These are phyloP conservation scores for Dactylorhiza incarnata DNA, from an alignment of 106 monocot species.

Conservation along the genomic window DNA sequence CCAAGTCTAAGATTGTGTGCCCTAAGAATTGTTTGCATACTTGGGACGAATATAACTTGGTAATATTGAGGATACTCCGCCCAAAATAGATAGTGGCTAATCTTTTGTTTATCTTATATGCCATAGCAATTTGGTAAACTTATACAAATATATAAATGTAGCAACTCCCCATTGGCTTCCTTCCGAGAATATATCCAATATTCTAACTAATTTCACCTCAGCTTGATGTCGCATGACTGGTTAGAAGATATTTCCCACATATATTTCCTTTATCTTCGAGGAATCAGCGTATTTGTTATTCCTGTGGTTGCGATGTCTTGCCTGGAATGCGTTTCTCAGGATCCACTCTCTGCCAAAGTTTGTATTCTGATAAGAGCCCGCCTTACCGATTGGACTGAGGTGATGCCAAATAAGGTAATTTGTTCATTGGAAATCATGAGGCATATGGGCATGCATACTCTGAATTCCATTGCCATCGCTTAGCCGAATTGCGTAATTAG, in stretches of 20 bases:
- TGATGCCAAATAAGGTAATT: conserved; percentile 27
- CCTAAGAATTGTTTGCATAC: too few relatives aligned
- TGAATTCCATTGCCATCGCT: conserved; percentile 6
- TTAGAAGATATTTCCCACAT: conserved; percentile 59
- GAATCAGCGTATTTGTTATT: conserved; percentile 39
- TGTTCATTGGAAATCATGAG: not conserved
- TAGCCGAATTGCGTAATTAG: not conserved
- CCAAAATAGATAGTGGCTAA: too few relatives aligned
- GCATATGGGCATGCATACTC: too few relatives aligned
- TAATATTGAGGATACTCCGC: too few relatives aligned
- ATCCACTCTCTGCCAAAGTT: conserved; percentile 56
- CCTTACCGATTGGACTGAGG: conserved; percentile 23
- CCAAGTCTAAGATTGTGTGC: too few relatives aligned
- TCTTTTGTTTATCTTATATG: too few relatives aligned
- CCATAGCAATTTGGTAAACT: too few relatives aligned
- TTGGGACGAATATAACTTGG: too few relatives aligned
- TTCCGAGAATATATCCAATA: too few relatives aligned
- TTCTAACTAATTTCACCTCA: not conserved
- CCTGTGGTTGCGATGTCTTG: conserved; percentile 32
- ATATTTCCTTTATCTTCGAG: conserved; percentile 80
- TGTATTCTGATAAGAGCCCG: conserved; percentile 6
- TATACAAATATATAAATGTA: too few relatives aligned
- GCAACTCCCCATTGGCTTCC: too few relatives aligned
- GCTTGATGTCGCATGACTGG: conserved; percentile 14
- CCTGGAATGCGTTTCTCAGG: conserved; percentile 42